A percentile compares a stretch with the other conserved stretches of the same genome.
These are phyloP conservation scores for Chalciporus sphaerocephalus DNA, from an alignment of 768 basidiomycete genomes.

Conservation along the genomic window DNA sequence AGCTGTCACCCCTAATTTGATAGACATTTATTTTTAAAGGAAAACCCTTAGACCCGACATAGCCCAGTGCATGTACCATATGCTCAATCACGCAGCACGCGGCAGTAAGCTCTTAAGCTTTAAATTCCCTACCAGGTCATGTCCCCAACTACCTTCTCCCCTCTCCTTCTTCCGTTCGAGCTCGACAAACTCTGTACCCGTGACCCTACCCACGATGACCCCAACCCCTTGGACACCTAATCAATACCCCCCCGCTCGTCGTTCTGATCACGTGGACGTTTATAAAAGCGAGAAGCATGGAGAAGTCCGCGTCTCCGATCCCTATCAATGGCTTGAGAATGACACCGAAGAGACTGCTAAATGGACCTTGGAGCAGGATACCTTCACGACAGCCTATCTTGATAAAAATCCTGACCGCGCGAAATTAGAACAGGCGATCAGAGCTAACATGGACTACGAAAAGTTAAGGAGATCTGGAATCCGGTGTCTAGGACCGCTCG, in stretches of 20 bases:
- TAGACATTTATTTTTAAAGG: too few species aligned
- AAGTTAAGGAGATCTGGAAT: constrained; percentile 33
- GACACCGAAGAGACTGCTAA: constrained; percentile 57
- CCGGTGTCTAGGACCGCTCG: background rate
- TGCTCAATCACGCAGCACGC: constrained; percentile 16
- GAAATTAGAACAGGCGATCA: constrained; percentile 57
- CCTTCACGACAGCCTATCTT: constrained; percentile 55
- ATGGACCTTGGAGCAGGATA: constrained; percentile 61
- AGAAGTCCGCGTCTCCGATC: constrained; percentile 60
- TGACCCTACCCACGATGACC: constrained; percentile 30
- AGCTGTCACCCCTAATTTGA: constrained; percentile 30
- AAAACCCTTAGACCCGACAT: too few species aligned
- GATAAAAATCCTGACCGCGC: constrained; percentile 58
- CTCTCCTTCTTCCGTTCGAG: constrained; percentile 1
- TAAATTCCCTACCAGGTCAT: constrained; percentile 9
- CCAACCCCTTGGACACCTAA: constrained; percentile 51
- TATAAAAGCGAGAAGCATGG: constrained; percentile 66
- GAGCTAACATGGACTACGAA: constrained; percentile 47
- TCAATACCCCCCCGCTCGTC: constrained; percentile 59
- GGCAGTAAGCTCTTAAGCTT: constrained; percentile 21
- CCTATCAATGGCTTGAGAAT: constrained; percentile 73
- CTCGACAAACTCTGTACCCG: background rate
- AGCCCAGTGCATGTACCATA: constrained; percentile 14
- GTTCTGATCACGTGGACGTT: constrained; percentile 61
- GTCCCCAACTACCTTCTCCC: constrained; percentile 7